Evolutionary conservation across 306 rosid genomes (phyloP).

Genomic region (Glycine soja): DNA sequence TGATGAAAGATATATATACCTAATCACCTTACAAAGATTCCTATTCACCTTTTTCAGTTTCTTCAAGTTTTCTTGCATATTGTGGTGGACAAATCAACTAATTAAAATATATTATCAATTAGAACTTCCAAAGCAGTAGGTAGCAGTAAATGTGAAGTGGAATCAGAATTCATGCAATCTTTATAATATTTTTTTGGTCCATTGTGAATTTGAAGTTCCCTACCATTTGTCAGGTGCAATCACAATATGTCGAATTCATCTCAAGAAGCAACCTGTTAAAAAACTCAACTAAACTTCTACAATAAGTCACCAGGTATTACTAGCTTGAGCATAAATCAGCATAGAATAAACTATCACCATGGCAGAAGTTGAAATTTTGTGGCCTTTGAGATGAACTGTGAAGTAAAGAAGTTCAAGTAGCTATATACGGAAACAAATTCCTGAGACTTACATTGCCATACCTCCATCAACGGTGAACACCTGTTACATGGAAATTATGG

Average conservation of each 20-base stretch:
- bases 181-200: no score
- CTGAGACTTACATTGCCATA: conserved; percentile 66
- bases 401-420: neutral
- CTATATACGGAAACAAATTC: neutral
- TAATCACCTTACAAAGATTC: no score
- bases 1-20: no score
- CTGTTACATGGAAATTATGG: conserved; percentile 52
- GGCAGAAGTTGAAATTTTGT: conserved; percentile 38
- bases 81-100: no score
- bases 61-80: no score
- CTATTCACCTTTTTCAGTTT: no score
- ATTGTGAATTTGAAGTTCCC: no score
- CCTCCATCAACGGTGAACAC: conserved; percentile 88
- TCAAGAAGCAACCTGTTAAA: neutral
- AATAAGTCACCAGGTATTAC: conserved; percentile 39
- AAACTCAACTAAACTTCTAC: conserved; percentile 44
- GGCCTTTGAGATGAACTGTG: conserved; percentile 18
- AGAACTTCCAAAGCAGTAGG: no score
- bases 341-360: conserved; percentile 33
- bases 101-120: no score
- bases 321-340: conserved; percentile 16
- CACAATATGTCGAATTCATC: conserved; percentile 31
- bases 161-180: no score
- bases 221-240: no score
- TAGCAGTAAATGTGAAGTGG: no score